Conservation (phyloP, 176 grass and related monocot species). For the Chrysopogon serrulatus region DNA sequence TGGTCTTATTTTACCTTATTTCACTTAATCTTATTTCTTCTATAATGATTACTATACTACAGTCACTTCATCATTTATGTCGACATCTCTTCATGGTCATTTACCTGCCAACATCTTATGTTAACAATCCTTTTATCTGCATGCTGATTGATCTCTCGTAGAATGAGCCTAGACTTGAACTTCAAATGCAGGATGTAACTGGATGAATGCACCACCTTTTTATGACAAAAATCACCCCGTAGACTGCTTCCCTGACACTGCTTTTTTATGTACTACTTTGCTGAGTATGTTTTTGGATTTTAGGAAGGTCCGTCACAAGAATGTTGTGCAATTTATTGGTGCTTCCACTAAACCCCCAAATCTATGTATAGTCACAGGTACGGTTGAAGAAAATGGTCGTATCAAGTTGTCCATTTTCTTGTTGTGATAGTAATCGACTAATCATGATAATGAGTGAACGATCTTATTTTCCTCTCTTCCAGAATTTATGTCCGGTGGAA, state of each 20-base stretch:
- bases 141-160: neutral
- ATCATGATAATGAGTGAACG: neutral
- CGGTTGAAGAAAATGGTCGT: neutral
- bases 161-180: neutral
- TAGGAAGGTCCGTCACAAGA: constrained; percentile 97
- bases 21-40: constrained; percentile 12
- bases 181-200: neutral
- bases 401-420: neutral
- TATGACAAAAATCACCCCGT: constrained; percentile 1
- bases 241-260: neutral
- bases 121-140: neutral
- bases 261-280: constrained; percentile 9
- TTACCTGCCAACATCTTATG: neutral
- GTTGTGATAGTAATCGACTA: neutral
- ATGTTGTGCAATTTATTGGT: constrained; percentile 98
- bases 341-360: constrained; percentile 83
- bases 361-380: constrained; percentile 98
- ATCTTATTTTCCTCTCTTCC: constrained; percentile 15
- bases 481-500: constrained; percentile 97
- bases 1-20: neutral
- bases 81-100: neutral
- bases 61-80: neutral
- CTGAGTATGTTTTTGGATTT: constrained; percentile 36
- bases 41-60: neutral
- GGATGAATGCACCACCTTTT: neutral